Evolutionary conservation across 2,329 filamentous ascomycete genomes (phyloP).

Genomic region (Coniella vitis): DNA sequence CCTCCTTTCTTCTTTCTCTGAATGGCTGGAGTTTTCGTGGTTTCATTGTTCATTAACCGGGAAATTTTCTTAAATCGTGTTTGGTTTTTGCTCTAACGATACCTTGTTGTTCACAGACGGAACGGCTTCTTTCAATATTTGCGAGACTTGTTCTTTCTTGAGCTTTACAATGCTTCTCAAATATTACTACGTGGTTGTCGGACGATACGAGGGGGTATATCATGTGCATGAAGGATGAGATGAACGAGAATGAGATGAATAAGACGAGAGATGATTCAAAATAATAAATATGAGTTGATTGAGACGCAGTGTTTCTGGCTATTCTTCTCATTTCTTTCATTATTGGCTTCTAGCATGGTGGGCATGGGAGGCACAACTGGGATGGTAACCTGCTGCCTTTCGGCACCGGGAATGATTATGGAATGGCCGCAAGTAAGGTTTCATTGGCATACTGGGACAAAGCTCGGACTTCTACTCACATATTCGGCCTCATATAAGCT

Average conservation of each 20-base stretch:
- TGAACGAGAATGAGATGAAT: not conserved
- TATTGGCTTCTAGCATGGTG: too few species aligned
- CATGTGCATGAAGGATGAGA: not conserved
- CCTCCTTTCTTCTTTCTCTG: too few species aligned
- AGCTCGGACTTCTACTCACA: too few species aligned
- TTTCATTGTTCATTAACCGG: not conserved
- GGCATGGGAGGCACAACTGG: too few species aligned
- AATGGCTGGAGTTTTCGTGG: not conserved
- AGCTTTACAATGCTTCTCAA: not conserved
- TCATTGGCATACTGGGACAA: too few species aligned
- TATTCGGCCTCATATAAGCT: too few species aligned
- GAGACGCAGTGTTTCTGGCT: too few species aligned
- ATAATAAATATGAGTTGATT: not conserved
- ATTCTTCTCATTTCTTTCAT: too few species aligned
- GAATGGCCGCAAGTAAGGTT: too few species aligned
- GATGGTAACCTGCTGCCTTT: too few species aligned
- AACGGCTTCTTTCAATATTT: not conserved
- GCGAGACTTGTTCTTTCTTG: not conserved
- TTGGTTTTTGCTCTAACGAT: slow-evolving; percentile 1
- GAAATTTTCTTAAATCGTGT: not conserved
- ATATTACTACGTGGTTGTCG: not conserved
- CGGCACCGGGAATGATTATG: too few species aligned
- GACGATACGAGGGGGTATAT: not conserved
- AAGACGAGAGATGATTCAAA: not conserved
- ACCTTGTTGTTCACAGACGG: slow-evolving; percentile 1